Evolutionary conservation across 1,139 yeast genomes (phyloP).

Genomic region (Oligophagozyma castellii): DNA sequence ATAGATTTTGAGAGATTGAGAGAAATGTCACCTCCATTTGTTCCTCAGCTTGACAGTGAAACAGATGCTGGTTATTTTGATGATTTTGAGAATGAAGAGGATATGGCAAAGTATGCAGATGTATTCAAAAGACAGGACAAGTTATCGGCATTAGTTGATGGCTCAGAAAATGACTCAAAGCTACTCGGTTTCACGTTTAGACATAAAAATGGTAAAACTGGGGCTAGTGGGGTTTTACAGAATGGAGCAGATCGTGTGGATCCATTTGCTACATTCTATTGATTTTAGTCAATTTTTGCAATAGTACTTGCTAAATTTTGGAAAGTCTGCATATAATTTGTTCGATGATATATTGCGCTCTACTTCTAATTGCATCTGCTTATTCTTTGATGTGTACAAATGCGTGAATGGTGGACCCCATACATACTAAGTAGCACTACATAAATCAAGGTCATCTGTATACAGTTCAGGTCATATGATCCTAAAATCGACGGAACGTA

Average conservation of each 20-base stretch:
- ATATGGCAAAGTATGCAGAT: slow-evolving; percentile 95
- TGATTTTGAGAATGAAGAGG: slow-evolving; percentile 91
- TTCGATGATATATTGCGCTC: too few relatives aligned
- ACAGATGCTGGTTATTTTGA: slow-evolving; percentile 98
- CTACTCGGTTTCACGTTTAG: slow-evolving; percentile 95
- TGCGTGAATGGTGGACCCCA: too few relatives aligned
- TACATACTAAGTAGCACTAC: too few relatives aligned
- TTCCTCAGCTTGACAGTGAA: slow-evolving; percentile 92
- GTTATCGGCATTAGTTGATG: slow-evolving; percentile 69
- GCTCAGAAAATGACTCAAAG: slow-evolving; percentile 50
- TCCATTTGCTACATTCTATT: slow-evolving; percentile 31
- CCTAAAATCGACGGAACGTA: too few relatives aligned
- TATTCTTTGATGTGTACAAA: too few relatives aligned
- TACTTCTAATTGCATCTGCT: too few relatives aligned
- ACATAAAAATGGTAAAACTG: slow-evolving; percentile 51
- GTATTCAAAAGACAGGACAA: slow-evolving; percentile 84
- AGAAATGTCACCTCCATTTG: slow-evolving; percentile 73
- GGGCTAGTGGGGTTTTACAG: slow-evolving; percentile 27
- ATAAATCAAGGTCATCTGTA: too few relatives aligned
- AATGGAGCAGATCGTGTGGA: slow-evolving; percentile 27
- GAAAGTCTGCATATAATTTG: too few relatives aligned
- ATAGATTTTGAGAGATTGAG: slow-evolving; percentile 67
- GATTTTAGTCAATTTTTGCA: too few relatives aligned
- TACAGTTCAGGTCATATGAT: too few relatives aligned
- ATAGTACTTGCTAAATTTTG: too few relatives aligned